Evolutionary conservation across 208 protist genomes (phyloP).

Genomic region (Leishmania lainsoni): DNA sequence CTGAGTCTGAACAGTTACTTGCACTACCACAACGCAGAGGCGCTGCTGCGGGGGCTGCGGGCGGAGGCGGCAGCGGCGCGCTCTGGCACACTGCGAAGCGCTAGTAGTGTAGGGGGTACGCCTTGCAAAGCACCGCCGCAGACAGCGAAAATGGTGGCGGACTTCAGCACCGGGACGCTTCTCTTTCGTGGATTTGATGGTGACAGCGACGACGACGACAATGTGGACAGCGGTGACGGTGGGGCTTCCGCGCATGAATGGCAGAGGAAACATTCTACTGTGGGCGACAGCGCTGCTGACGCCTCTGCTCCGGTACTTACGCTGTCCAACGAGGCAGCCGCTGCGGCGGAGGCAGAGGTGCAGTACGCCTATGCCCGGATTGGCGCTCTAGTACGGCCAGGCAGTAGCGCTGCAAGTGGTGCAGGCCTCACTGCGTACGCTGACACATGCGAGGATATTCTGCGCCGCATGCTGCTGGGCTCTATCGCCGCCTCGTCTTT

Average conservation of each 20-base stretch:
- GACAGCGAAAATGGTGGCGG: slow-evolving; percentile 45
- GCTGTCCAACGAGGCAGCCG: slow-evolving; percentile 21
- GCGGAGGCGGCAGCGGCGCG: slow-evolving; percentile 6
- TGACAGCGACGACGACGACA: slow-evolving; percentile 48
- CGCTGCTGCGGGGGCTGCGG: slow-evolving; percentile 40
- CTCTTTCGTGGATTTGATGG: slow-evolving; percentile 65
- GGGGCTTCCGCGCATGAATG: neutral
- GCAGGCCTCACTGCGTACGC: neutral
- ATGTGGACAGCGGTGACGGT: slow-evolving; percentile 1
- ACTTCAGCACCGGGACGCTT: slow-evolving; percentile 81
- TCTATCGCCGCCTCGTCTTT: slow-evolving; percentile 24
- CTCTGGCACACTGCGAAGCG: neutral
- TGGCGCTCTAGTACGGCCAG: neutral
- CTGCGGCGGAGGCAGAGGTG: slow-evolving; percentile 37
- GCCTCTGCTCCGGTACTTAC: neutral
- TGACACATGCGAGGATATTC: slow-evolving; percentile 22
- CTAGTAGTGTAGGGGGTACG: neutral
- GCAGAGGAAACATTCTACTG: neutral
- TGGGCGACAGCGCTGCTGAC: neutral
- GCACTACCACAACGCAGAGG: slow-evolving; percentile 52
- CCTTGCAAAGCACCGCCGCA: neutral
- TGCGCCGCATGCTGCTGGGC: slow-evolving; percentile 31
- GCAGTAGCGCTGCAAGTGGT: neutral
- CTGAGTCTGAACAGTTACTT: slow-evolving; percentile 51
- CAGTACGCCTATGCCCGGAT: slow-evolving; percentile 27